Evolutionary conservation across 2,329 filamentous ascomycete genomes (phyloP).

Genomic region (Aspergillus viridinutans): DNA sequence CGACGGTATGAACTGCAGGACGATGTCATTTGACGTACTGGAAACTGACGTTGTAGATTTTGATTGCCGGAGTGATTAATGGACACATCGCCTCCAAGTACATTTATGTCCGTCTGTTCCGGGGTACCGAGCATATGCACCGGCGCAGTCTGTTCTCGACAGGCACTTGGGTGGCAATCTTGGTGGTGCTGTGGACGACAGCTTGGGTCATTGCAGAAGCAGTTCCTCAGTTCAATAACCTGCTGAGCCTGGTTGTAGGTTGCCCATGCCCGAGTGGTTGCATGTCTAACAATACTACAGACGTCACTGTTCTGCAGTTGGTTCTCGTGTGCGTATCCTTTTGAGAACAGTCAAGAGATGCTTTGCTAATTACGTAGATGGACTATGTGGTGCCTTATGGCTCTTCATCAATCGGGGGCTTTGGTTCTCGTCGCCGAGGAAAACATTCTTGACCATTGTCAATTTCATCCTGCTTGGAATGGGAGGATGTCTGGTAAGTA

Average conservation of each 20-base stretch:
- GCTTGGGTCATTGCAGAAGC: slow-evolving; percentile 65
- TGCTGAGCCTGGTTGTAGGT: slow-evolving; percentile 55
- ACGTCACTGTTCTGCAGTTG: slow-evolving; percentile 59
- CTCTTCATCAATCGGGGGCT: slow-evolving; percentile 31
- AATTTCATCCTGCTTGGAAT: slow-evolving; percentile 20
- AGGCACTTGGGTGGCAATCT: slow-evolving; percentile 55
- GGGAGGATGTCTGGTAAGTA: slow-evolving; percentile 18
- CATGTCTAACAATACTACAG: slow-evolving; percentile 6
- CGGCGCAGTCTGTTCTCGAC: slow-evolving; percentile 46
- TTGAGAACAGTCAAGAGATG: slow-evolving; percentile 5
- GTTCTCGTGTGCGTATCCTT: slow-evolving; percentile 49
- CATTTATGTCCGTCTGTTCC: slow-evolving; percentile 61
- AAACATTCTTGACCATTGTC: slow-evolving; percentile 22
- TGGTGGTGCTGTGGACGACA: slow-evolving; percentile 51
- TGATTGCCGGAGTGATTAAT: slow-evolving; percentile 66
- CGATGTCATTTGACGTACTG: background rate
- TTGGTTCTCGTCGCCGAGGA: slow-evolving; percentile 27
- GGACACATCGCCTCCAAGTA: slow-evolving; percentile 62
- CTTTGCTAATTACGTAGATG: background rate
- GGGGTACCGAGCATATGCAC: slow-evolving; percentile 51
- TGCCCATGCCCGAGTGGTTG: background rate
- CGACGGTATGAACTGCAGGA: slow-evolving; percentile 43
- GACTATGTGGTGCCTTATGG: slow-evolving; percentile 30
- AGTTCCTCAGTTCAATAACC: slow-evolving; percentile 63
- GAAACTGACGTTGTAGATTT: slow-evolving; percentile 40